Evolutionary conservation across 1,284 basidiomycete species (phyloP), one percentile per base, ranked within the genome.

Genomic region (Mycena sp.): DNA sequence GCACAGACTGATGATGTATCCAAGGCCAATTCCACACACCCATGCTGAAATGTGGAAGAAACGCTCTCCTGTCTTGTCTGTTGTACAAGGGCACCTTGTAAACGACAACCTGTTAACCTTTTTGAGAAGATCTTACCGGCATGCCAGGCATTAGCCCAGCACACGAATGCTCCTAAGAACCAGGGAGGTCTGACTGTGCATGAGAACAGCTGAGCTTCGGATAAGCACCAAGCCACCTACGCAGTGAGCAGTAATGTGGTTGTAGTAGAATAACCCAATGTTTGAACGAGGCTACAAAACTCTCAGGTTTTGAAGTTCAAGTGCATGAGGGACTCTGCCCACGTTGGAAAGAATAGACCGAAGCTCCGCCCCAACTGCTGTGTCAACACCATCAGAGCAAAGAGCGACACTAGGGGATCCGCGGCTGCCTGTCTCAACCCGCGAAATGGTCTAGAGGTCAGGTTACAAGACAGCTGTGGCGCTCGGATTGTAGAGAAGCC

Each of bases 331-430:
- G 5, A 17, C 30, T 21, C 17, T 5, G 76, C 82, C 56, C 68
- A 88, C 86, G 88, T 90, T 16, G 87, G 88, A 78, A 91, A 93
- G 80, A 90, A 93, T 67, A 88, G 86, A 56, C 89, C 86, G 73
- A 90, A 92, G 46, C 87, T 89, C 28, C 91, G 76, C 0, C 90
- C 89, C 12, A 92, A 71, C 10, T 86, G 72, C 64, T 85, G 83
- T 0, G 82, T 72, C 30, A 80, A 59, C 40, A 63, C 74, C 80
- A 87, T 83, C 12, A 90, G 40, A 46, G 86, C 79, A 67, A 93
- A 87, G 21, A 91, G 72, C 25, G 74, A 76, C 1, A 90, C 85
- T 71, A 89, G 87, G 21, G 82, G 80, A 69, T 93, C 91, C 59
- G 81, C 85, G 58, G 90, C 64, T 0, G 89, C 90, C 69, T 87